Percentiles rank a stretch among this genome's conserved stretches.
These are phyloP conservation scores for Plasmodium gonderi DNA, from an alignment of 169 alveolate species.

Conservation along the genomic window DNA sequence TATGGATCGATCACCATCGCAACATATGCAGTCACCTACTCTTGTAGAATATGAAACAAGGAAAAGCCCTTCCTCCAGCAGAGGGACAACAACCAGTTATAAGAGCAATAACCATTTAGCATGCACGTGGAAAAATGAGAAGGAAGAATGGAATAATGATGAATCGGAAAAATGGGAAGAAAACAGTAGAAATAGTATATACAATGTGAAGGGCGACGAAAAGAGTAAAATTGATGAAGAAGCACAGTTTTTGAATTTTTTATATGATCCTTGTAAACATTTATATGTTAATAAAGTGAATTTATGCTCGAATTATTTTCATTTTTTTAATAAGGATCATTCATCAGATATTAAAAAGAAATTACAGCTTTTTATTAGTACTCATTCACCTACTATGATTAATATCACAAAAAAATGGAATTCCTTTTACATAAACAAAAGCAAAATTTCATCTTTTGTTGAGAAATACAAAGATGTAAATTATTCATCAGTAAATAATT, in stretches of 20 bases:
- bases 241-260: slow-evolving; percentile 13
- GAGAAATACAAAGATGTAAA: slow-evolving; percentile 27
- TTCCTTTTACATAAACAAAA: slow-evolving; percentile 42
- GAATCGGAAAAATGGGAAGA: background rate
- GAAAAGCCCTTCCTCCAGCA: background rate
- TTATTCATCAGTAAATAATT: slow-evolving; percentile 17
- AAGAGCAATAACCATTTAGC: background rate
- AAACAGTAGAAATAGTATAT: background rate
- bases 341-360: slow-evolving; percentile 44
- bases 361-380: slow-evolving; percentile 44
- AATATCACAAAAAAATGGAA: slow-evolving; percentile 53
- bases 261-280: slow-evolving; percentile 57
- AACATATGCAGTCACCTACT: background rate
- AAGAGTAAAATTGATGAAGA: slow-evolving; percentile 21
- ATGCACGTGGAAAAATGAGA: background rate
- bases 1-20: too few species aligned
- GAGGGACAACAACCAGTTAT: background rate
- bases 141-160: background rate
- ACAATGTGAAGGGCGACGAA: background rate
- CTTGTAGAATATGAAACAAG: background rate
- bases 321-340: slow-evolving; percentile 35
- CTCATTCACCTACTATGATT: slow-evolving; percentile 71
- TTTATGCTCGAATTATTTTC: slow-evolving; percentile 17
- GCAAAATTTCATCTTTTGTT: slow-evolving; percentile 33
- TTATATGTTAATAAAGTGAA: slow-evolving; percentile 22